Conservation (phyloP, 2,329 filamentous ascomycete species). For the Pyrenochaeta sp. region DNA sequence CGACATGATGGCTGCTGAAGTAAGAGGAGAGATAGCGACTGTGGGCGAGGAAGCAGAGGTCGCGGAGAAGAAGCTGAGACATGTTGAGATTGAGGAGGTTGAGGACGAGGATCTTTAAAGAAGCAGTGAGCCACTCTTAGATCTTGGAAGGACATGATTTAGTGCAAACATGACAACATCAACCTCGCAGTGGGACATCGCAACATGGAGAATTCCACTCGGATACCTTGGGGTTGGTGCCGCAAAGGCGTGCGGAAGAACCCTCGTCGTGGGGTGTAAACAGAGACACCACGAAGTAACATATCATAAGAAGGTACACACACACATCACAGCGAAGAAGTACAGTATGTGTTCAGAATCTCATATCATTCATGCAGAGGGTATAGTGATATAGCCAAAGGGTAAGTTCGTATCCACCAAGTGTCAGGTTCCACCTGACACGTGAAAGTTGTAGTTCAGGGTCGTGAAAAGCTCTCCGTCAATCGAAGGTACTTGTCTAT, state of each 20-base stretch:
- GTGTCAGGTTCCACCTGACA: conserved; percentile 11
- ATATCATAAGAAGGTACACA: neutral
- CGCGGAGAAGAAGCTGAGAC: conserved; percentile 45
- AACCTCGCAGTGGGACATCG: neutral
- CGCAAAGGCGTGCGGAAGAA: neutral
- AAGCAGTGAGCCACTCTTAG: neutral
- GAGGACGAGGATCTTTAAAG: conserved; percentile 52
- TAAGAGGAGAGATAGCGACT: conserved; percentile 38
- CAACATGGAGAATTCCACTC: neutral
- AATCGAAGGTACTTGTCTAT: conserved; percentile 30
- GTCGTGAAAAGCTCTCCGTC: neutral
- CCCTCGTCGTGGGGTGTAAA: neutral
- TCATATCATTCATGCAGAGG: conserved; percentile 25
- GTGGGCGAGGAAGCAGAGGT: conserved; percentile 42
- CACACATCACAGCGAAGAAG: conserved; percentile 3
- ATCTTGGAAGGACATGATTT: neutral
- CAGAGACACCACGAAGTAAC: neutral
- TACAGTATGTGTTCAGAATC: conserved; percentile 1
- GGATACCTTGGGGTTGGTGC: neutral
- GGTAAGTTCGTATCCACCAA: conserved; percentile 6
- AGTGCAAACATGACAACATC: neutral
- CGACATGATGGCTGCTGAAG: conserved; percentile 52
- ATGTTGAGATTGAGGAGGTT: conserved; percentile 58
- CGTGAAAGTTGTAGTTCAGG: conserved; percentile 8
- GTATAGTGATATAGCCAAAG: conserved; percentile 24